These are phyloP conservation scores for Elasticomyces elasticus DNA, from an alignment of 495 filamentous ascomycete species.

Conservation along the genomic window DNA sequence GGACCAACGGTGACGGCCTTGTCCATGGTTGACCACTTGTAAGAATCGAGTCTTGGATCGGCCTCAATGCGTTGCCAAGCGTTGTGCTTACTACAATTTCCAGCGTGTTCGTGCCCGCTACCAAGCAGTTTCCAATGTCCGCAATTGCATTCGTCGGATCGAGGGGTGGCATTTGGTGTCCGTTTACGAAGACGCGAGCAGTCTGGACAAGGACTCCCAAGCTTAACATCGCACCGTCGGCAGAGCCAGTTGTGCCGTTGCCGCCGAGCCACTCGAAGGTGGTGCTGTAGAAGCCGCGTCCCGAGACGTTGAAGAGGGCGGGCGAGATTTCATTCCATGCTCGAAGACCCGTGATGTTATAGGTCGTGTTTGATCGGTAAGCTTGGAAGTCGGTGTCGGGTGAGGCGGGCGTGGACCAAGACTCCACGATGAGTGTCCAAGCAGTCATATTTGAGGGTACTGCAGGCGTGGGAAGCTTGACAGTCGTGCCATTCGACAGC, in stretches of 20 bases:
- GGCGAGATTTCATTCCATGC: constrained; percentile 18
- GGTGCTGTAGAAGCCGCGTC: constrained; percentile 21
- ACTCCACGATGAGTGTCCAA: constrained; percentile 19
- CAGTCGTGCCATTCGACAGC: constrained; percentile 2
- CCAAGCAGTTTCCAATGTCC: constrained; percentile 5
- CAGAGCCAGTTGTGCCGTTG: neutral
- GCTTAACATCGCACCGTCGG: constrained; percentile 13
- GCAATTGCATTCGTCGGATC: constrained; percentile 16
- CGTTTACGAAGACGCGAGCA: constrained; percentile 14
- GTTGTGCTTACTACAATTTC: constrained; percentile 19
- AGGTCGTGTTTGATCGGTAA: constrained; percentile 5
- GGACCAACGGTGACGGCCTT: neutral
- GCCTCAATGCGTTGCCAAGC: constrained; percentile 16
- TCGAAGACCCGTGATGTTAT: constrained; percentile 10
- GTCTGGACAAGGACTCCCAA: constrained; percentile 20
- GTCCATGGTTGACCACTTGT: constrained; percentile 2
- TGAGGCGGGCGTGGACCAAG: constrained; percentile 16
- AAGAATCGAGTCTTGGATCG: neutral
- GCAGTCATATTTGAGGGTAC: constrained; percentile 6
- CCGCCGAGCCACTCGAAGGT: constrained; percentile 10
- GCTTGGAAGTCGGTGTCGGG: constrained; percentile 4
- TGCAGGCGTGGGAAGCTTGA: neutral
- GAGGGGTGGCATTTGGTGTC: constrained; percentile 15
- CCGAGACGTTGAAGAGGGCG: constrained; percentile 9
- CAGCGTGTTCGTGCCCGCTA: constrained; percentile 5